Conservation (phyloP, 1,284 basidiomycete species). For the Cutaneotrichosporon sp. region DNA sequence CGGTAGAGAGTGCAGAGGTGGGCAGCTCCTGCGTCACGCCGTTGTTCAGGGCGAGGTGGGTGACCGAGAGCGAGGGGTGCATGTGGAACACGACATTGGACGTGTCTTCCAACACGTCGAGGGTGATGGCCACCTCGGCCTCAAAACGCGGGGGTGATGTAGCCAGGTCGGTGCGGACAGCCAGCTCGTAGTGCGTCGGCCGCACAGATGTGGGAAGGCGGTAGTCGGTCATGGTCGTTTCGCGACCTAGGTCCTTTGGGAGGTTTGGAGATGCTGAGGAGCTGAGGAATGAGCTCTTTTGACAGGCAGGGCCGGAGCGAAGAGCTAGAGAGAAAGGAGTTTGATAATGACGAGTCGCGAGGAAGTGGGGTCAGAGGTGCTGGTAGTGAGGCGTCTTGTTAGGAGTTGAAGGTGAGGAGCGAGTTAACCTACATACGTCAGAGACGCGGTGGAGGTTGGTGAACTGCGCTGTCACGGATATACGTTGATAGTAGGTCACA, state of each 20-base stretch:
- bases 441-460: too few species aligned
- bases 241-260: neutral
- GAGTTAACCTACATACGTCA: too few species aligned
- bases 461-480: too few species aligned
- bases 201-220: slow-evolving; percentile 70
- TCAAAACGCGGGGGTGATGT: slow-evolving; percentile 63
- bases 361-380: too few species aligned
- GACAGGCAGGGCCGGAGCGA: too few species aligned
- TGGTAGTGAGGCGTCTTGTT: too few species aligned
- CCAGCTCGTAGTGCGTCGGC: slow-evolving; percentile 70
- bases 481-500: too few species aligned
- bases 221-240: slow-evolving; percentile 50
- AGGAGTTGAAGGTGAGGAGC: too few species aligned
- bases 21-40: slow-evolving; percentile 53
- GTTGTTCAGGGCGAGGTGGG: slow-evolving; percentile 64
- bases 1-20: slow-evolving; percentile 56
- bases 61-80: slow-evolving; percentile 64
- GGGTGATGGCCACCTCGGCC: slow-evolving; percentile 75
- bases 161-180: slow-evolving; percentile 77
- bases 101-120: slow-evolving; percentile 70
- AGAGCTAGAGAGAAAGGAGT: too few species aligned
- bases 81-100: slow-evolving; percentile 67
- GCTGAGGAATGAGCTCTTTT: neutral
- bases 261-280: neutral
- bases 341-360: too few species aligned